phyloP scores from a whole-genome alignment of 352 stramenopile species.

The Blastocystis sp. region DNA sequence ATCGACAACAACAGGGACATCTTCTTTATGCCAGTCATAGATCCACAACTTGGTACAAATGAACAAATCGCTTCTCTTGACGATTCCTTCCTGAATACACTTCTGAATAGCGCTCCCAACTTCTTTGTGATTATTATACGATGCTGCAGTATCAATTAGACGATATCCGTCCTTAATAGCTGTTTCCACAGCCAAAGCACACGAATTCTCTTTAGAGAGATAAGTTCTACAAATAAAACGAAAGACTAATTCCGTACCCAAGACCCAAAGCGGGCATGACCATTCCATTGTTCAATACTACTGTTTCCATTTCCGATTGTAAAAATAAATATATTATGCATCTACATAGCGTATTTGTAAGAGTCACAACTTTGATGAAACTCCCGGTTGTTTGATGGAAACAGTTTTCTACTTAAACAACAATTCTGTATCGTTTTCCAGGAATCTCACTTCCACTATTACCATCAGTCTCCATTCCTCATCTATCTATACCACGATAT shows the following conservation, averaged over 20 bases:
- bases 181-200: conserved; percentile 63
- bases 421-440: too few relatives aligned
- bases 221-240: not conserved
- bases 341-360: too few relatives aligned
- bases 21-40: conserved; percentile 69
- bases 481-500: too few relatives aligned
- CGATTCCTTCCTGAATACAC: conserved; percentile 51
- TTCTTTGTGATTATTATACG: conserved; percentile 71
- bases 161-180: conserved; percentile 67
- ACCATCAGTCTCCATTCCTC: too few relatives aligned
- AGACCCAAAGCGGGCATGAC: conserved; percentile 47
- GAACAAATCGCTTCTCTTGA: conserved; percentile 63
- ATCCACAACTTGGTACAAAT: conserved; percentile 65
- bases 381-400: too few relatives aligned
- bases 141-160: conserved; percentile 70
- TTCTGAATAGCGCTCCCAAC: conserved; percentile 68
- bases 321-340: too few relatives aligned
- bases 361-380: too few relatives aligned
- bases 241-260: not conserved
- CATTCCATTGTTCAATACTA: conserved; percentile 50
- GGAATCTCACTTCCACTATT: too few relatives aligned
- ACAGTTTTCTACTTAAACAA: too few relatives aligned
- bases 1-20: conserved; percentile 69
- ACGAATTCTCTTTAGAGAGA: not conserved
- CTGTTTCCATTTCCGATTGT: not conserved